Evolutionary conservation across 495 filamentous ascomycete genomes (phyloP), one percentile per base, ranked within the genome.

Genomic region (Daldinia vernicosa): DNA sequence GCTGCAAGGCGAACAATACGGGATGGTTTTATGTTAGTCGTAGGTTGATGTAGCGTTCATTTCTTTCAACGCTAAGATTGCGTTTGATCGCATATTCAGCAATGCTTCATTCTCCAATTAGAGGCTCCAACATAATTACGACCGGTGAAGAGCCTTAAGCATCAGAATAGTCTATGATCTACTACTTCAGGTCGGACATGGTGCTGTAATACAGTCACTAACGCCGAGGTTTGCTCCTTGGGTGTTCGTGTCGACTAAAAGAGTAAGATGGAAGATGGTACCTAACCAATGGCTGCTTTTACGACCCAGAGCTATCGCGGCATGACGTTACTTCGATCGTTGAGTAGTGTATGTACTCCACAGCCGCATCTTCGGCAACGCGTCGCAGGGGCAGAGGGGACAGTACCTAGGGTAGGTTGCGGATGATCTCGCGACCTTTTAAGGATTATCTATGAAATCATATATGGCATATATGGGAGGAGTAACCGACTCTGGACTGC

Each of bases 261-360:
- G 8, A 19, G 22, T 50, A 27, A 60, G 56, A 62, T 43, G 69
- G 60, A 27, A 60, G 56, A 62, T 43, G 69, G 60, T 68, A 65
- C 60, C 28, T 63, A 66, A 66, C 57, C 65, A 66, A 62, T 66
- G 57, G 35, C 66, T 63, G 57, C 58, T 66, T 66, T 63, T 63
- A 69, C 61, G 57, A 66, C 27, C 7, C 17, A 35, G 30, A 47
- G 47, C 17, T 60, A 57, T 61, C 62, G 70, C 65, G 62, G 61
- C 61, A 73, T 69, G 66, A 73, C 66, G 70, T 73, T 73, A 65
- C 66, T 63, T 73, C 64, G 70, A 73, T 73, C 70, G 66, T 62
- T 58, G 30, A 66, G 40, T 33, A 33, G 4, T 4, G 2, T 27
- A 27, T 1, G 26, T 19, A 68, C 70, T 73, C 70, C 70, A 69